Conservation (phyloP, 257 asterid genomes). For the Buddleja alternifolia region DNA sequence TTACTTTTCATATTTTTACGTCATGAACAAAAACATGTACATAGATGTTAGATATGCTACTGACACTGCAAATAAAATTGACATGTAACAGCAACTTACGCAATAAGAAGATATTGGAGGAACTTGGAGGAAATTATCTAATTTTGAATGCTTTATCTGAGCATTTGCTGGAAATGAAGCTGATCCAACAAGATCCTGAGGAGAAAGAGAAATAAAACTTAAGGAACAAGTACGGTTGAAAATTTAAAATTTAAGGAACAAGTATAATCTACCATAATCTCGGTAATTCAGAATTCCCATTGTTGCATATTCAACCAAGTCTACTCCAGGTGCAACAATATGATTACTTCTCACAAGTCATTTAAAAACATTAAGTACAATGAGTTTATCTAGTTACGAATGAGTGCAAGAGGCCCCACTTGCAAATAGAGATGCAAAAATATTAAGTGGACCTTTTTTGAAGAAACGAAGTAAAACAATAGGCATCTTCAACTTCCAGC, state of each 20-base stretch:
- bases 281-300: no score
- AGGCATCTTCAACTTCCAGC: conserved; percentile 7
- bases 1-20: conserved; percentile 5
- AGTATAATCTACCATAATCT: no score
- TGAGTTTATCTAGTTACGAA: no score
- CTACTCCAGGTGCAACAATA: no score
- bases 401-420: no score
- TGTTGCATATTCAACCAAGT: neutral
- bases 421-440: no score
- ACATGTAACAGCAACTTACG: conserved; percentile 51
- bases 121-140: conserved; percentile 78
- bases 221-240: neutral
- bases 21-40: neutral
- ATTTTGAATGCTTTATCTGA: conserved; percentile 58
- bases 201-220: conserved; percentile 20
- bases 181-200: conserved; percentile 63
- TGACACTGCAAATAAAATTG: conserved; percentile 17
- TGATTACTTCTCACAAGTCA: no score
- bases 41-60: neutral
- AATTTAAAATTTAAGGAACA: neutral
- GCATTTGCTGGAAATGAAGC: conserved; percentile 60
- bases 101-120: conserved; percentile 85
- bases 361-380: no score
- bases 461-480: conserved; percentile 7
- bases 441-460: no score